phyloP scores from a whole-genome alignment of 1,284 basidiomycete species.

The Bjerkandera adusta region DNA sequence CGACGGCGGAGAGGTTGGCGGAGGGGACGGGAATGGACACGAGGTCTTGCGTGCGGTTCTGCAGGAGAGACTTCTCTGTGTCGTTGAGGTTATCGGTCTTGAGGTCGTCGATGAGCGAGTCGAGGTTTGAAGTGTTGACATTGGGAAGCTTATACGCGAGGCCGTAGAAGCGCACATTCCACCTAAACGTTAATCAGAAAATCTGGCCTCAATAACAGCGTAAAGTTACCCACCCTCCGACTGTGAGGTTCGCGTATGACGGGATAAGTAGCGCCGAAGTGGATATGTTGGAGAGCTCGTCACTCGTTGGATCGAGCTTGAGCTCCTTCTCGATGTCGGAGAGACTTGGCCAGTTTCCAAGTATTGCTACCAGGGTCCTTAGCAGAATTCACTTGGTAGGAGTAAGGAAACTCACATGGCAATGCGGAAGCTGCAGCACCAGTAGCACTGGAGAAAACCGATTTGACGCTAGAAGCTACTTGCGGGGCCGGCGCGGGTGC shows the following conservation, averaged over 20 bases:
- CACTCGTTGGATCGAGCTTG: constrained; percentile 16
- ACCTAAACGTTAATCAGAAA: constrained; percentile 12
- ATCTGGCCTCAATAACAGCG: background rate
- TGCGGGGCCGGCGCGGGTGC: constrained; percentile 19
- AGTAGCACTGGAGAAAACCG: constrained; percentile 21
- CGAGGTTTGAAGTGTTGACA: constrained; percentile 23
- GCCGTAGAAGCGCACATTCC: constrained; percentile 29
- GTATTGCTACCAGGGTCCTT: constrained; percentile 17
- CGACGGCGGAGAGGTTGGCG: constrained; percentile 23
- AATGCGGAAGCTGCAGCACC: constrained; percentile 23
- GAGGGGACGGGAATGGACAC: constrained; percentile 24
- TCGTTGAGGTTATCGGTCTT: constrained; percentile 23
- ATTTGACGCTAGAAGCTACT: constrained; percentile 16
- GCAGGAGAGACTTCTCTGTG: constrained; percentile 22
- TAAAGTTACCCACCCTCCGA: constrained; percentile 18
- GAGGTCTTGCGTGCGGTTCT: constrained; percentile 26
- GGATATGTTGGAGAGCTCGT: constrained; percentile 21
- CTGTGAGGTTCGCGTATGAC: constrained; percentile 25
- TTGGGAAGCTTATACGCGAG: constrained; percentile 26
- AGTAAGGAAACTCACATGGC: constrained; percentile 16
- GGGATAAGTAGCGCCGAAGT: constrained; percentile 25
- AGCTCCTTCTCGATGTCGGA: constrained; percentile 26
- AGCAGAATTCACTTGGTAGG: background rate
- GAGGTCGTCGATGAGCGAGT: constrained; percentile 24
- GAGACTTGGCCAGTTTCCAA: constrained; percentile 26